Conservation (phyloP, 2,329 filamentous ascomycete species). For the Ascochyta rabiei region DNA sequence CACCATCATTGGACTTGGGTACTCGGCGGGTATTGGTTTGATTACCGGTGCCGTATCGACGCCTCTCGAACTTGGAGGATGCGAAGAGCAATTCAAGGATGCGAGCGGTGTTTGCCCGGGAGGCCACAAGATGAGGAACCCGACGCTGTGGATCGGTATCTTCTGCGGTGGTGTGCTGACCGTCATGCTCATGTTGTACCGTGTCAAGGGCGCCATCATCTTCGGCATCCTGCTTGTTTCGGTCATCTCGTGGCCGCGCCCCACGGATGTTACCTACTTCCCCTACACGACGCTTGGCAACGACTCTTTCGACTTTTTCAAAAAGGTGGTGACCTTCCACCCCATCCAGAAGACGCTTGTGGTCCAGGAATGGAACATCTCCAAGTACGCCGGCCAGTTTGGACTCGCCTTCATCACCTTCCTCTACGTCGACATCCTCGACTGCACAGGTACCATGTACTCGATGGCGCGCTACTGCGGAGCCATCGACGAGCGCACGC, state of each 20-base stretch:
- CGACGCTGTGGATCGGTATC: slow-evolving; percentile 86
- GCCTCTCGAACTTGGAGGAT: slow-evolving; percentile 78
- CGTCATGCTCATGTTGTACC: slow-evolving; percentile 80
- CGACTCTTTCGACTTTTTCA: slow-evolving; percentile 82
- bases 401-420: slow-evolving; percentile 86
- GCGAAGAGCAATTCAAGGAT: slow-evolving; percentile 58
- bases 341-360: slow-evolving; percentile 71
- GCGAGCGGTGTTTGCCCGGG: slow-evolving; percentile 63
- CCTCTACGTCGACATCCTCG: slow-evolving; percentile 87
- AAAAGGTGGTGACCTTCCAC: slow-evolving; percentile 84
- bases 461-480: slow-evolving; percentile 87
- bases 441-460: slow-evolving; percentile 85
- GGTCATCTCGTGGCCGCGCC: slow-evolving; percentile 85
- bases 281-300: slow-evolving; percentile 73
- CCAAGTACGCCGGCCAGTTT: slow-evolving; percentile 74
- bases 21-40: slow-evolving; percentile 80
- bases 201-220: slow-evolving; percentile 86
- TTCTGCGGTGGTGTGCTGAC: slow-evolving; percentile 85
- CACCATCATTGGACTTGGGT: slow-evolving; percentile 76
- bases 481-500: slow-evolving; percentile 78
- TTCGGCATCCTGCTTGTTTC: slow-evolving; percentile 82
- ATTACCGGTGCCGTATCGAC: slow-evolving; percentile 72
- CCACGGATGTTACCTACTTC: slow-evolving; percentile 79
- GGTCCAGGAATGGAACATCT: slow-evolving; percentile 76
- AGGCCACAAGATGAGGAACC: slow-evolving; percentile 77